Evolutionary conservation across 116 monocot genomes (phyloP), one percentile per base, ranked within the genome.

Genomic region (Thalassia testudinum): DNA sequence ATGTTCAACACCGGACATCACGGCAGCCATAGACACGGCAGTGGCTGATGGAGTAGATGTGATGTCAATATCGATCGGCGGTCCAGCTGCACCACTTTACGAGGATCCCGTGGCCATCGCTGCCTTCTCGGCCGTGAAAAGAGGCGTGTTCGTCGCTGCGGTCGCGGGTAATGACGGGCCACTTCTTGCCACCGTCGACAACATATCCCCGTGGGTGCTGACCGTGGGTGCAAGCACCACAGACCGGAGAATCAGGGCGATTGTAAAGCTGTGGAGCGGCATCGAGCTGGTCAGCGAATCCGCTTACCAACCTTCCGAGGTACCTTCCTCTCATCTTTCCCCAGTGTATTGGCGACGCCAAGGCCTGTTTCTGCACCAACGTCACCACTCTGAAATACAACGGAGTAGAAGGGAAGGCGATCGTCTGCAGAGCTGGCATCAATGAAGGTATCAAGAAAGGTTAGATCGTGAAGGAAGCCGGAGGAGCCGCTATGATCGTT

Each of bases 11-110:
- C 7, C 24, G 0, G 63, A 51, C 27, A 37, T 63, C 0, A 17
- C 52, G 3, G 52, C 58, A 0, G 70, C 44, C 1, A 15, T 71
- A 1, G 71, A 71, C 13, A 26, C 2, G 1, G 64, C 64, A 1
- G 47, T 71, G 11, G 11, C 10, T 5, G 64, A 71, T 13, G 63
- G 71, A 0, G 54, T 71, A 7, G 71, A 64, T 23, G 57, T 71
- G 8, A 53, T 71, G 7, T 64, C 71, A 0, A 48, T 71, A 7
- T 71, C 71, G 17, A 28, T 71, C 1, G 53, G 58, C 0, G 24
- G 27, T 0, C 0, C 12, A 1, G 17, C 24, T 0, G 13, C 18
- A 1, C 21, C 27, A 0, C 38, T 58, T 47, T 34, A 47, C 17
- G 1, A 18, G 1, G 53, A 71, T 24, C 7, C 24, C 3, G 21